Conservation (phyloP, 345 rosid species). For the Syzygium grande region DNA sequence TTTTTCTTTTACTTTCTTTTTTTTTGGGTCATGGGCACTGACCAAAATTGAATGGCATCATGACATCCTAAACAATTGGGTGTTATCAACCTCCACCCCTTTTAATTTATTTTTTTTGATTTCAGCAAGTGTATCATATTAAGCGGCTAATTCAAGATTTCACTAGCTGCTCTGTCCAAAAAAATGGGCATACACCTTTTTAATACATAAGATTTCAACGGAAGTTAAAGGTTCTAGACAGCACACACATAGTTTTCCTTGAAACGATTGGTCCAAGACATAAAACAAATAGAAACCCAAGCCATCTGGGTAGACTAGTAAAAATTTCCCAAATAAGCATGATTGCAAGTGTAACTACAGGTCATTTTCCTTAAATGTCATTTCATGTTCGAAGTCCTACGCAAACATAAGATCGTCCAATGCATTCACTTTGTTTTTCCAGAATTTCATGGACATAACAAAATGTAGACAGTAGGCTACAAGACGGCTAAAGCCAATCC, state of each 20-base stretch:
- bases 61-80: background rate
- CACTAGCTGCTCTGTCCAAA: background rate
- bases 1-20: too few relatives aligned
- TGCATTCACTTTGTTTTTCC: background rate
- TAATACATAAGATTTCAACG: background rate
- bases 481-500: background rate
- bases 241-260: slow-evolving; percentile 60
- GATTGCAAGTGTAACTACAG: background rate
- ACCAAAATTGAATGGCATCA: background rate
- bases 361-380: background rate
- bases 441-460: background rate
- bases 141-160: background rate
- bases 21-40: accelerated
- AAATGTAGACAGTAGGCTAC: background rate
- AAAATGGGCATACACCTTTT: accelerated
- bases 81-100: background rate
- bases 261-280: slow-evolving; percentile 18
- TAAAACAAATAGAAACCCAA: background rate
- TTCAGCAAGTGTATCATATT: background rate
- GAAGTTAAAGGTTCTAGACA: slow-evolving; percentile 6
- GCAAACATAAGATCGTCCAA: background rate
- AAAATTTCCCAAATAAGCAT: background rate
- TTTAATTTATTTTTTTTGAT: background rate
- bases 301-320: accelerated
- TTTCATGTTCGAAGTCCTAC: background rate